Evolutionary conservation across 1,284 basidiomycete genomes (phyloP), one percentile per base, ranked within the genome.

Genomic region (Xerocomus amazonicus): DNA sequence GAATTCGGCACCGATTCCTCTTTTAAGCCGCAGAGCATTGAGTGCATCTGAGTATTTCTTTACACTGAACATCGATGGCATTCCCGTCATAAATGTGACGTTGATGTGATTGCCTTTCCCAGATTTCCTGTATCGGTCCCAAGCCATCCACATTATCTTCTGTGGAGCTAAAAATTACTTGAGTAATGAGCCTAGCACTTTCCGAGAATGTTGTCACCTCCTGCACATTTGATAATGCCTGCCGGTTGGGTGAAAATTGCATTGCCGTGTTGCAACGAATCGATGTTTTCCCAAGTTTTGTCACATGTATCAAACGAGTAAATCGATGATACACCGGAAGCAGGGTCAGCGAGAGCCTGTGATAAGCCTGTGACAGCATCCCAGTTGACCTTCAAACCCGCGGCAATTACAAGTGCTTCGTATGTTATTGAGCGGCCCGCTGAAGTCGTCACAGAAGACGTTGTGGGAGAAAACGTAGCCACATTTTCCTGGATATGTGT

Each of bases 161-260:
- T 93, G 90, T 16, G 91, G 92, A 13, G 90, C 92, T 91, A 57
- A 23, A 46, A 42, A 29, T 43, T 29, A 43, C 16, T 38, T 55
- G 3, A 59, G 53, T 34, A 31, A 39, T 4, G 14, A 41, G 26
- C 4, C 36, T 39, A 34, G 39, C 31, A 23, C 9, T 26, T 12
- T 8, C 45, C 14, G 43, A 9, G 39, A 31, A 53, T 44, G 71
- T 56, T 58, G 32, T 38, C 38, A 86, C 87, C 93, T 69, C 96
- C 96, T 47, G 94, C 90, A 67, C 95, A 98, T 72, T 98, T 98
- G 69, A 98, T 82, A 23, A 92, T 75, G 19, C 95, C 93, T n/a
- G 87, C 83, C 28, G 95, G 96, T 68, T 98, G 96, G 0, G 96
- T 98, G 73, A 99, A 98, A 61, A 99, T 80, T 2, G 95, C 94